Conservation (phyloP, 2,329 filamentous ascomycete species). For the Pestalotiopsis sp. region DNA sequence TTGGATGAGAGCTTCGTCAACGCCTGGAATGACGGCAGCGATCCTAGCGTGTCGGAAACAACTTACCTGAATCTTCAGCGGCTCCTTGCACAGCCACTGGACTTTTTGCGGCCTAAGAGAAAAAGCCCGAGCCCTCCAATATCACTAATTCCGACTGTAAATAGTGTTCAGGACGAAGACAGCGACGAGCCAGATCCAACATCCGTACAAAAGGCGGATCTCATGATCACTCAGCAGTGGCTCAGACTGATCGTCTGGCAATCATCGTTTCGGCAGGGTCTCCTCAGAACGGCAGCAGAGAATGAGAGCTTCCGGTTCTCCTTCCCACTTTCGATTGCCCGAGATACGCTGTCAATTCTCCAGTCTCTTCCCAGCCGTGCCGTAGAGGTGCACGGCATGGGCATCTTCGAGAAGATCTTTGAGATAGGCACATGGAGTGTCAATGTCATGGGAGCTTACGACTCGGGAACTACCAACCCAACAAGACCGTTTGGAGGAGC, state of each 20-base stretch:
- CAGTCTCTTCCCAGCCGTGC: conserved; percentile 40
- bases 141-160: background rate
- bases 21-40: conserved; percentile 62
- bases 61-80: conserved; percentile 38
- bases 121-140: conserved; percentile 13
- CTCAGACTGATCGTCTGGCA: conserved; percentile 73
- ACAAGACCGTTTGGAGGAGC: conserved; percentile 21
- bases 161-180: conserved; percentile 20
- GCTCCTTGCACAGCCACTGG: conserved; percentile 32
- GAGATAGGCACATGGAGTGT: conserved; percentile 47
- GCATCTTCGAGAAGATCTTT: conserved; percentile 53
- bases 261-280: conserved; percentile 65
- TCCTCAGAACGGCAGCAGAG: conserved; percentile 59
- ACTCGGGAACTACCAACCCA: conserved; percentile 21
- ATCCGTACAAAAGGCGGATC: conserved; percentile 68
- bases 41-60: conserved; percentile 33
- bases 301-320: conserved; percentile 64
- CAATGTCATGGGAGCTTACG: conserved; percentile 41
- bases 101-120: conserved; percentile 28
- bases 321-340: conserved; percentile 63
- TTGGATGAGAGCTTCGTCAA: conserved; percentile 66
- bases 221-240: conserved; percentile 72
- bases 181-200: conserved; percentile 53
- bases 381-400: conserved; percentile 50
- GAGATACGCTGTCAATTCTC: conserved; percentile 52